Evolutionary conservation across 805 yeast genomes (phyloP).

Genomic region (Yarrowia bubula): DNA sequence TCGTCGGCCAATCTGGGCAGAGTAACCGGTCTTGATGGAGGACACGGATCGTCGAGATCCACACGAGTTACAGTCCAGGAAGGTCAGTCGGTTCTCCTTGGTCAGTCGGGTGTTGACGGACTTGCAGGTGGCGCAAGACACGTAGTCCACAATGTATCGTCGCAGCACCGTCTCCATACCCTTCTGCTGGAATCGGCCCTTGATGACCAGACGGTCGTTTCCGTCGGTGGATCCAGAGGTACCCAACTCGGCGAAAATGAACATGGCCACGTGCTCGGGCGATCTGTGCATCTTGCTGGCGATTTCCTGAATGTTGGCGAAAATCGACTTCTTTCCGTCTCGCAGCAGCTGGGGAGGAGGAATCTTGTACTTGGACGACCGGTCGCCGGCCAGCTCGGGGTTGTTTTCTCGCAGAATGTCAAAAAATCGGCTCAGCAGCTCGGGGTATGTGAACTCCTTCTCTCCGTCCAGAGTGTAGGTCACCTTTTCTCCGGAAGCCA

Average conservation of each 20-base stretch:
- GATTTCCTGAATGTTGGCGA: constrained; percentile 93
- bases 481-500: constrained; percentile 28
- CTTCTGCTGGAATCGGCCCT: constrained; percentile 97
- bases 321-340: constrained; percentile 97
- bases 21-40: constrained; percentile 99
- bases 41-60: constrained; percentile 96
- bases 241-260: constrained; percentile 97
- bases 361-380: constrained; percentile 88
- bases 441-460: constrained; percentile 70
- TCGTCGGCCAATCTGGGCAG: constrained; percentile 55
- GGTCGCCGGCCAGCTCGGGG: constrained; percentile 98
- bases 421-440: constrained; percentile 81
- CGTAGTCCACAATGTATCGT: constrained; percentile 95
- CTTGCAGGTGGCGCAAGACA: constrained; percentile 98
- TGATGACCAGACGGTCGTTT: constrained; percentile 91
- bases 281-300: constrained; percentile 92
- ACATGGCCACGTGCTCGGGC: constrained; percentile 95
- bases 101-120: constrained; percentile 93
- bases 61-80: constrained; percentile 96
- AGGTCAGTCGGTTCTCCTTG: constrained; percentile 97
- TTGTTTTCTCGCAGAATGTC: constrained; percentile 82
- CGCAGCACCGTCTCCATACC: constrained; percentile 95
- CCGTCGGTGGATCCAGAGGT: constrained; percentile 99
- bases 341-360: constrained; percentile 97
- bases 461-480: constrained; percentile 39